Base-by-base conservation (phyloP, 2,329 filamentous ascomycete genomes). In the Cladophialophora yegresii region DNA sequence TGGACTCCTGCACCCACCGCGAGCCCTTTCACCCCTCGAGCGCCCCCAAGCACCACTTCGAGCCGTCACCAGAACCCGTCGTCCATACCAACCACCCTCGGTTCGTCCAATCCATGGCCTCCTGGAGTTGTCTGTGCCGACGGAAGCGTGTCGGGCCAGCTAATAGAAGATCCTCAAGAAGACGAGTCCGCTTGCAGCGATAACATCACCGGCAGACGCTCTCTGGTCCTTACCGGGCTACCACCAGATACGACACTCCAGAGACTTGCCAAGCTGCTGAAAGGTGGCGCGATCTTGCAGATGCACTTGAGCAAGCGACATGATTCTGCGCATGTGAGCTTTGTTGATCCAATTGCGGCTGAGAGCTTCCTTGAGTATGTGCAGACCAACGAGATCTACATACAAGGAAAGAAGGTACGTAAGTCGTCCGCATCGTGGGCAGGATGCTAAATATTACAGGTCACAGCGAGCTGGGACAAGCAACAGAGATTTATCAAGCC, bases 251-350 rank as follows among this genome's bases (percentile, higher is more conserved):
- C 83, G 13, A 89, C 86, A 0, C 85, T 90, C 71, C 81, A 81
- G 54, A 89, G 95, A 67, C 78, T 95, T 64, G 82, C 84, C 2
- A 80, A 82, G 23, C 82, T 83, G 10, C 77, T 95, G 58, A 86
- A 88, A 63, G 91, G 91, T 26, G 91, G 91, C 1, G 81, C 84
- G 67, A 71, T 96, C 10, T 75, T 93, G 10, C 89, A 92, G 67
- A 79, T 93, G 47, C 88, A 84, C 69, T 70, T 92, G 54, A 84
- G 86, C 33, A 73, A 71, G 8, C 76, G 83, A 49, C 87, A 91
- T 58, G 83, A 83, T 33, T 79, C 79, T 51, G 89, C 86, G 3
- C 84, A 82, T 49, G 81, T 95, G 1, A 90, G 91, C 0, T 95
- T 95, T 73, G 79, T 91, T 6, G 81, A 87, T 57, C 84, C 84